Evolutionary conservation across 2,329 filamentous ascomycete genomes (phyloP), one percentile per base, ranked within the genome.

Genomic region (Thelonectria discophora): DNA sequence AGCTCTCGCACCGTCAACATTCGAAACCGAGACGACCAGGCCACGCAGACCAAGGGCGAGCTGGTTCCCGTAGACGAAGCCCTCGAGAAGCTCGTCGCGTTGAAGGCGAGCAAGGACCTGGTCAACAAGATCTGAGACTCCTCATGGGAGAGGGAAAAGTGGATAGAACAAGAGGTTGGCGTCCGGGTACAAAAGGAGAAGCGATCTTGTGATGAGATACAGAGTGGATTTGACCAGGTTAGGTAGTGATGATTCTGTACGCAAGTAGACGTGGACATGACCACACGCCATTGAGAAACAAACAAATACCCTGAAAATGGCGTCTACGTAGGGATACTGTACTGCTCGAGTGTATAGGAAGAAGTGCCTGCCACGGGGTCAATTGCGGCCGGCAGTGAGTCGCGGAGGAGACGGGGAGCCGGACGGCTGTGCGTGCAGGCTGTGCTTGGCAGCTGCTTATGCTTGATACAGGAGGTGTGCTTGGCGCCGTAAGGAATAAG

Each of bases 1-100:
- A 81, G 84, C 66, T 84, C 82, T 53, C 80, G 84, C 69, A 82
- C 86, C 64, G 83, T 89, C 73, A 88, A 88, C 73, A 84, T 89
- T 61, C 84, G 87, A 59, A 87, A 88, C 78, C 82, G 86, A 67
- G 86, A 88, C 69, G 86, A 89, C 75, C 85, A 85, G 51, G 83
- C 82, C 56, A 86, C 83, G 55, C 86, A 89, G 76, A 82, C 82
- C 70, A 83, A 86, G 73, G 86, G 86, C 66, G 86, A 86, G 72
- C 81, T 87, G 46, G 78, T 88, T 50, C 78, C 82, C 18, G 75
- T 89, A 53, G 77, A 85, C 43, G 83, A 86, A 70, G 86, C 85
- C 6, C 76, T 88, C 46, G 78, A 84, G 68, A 86, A 86, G 74
- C 79, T 88, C 62, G 68, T 78, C 52, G 79, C 80, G 71, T 78